Evolutionary conservation across 2,329 filamentous ascomycete species (phyloP), one percentile per base, ranked within the genome.

Genomic region (Fusarium heterosporum): DNA sequence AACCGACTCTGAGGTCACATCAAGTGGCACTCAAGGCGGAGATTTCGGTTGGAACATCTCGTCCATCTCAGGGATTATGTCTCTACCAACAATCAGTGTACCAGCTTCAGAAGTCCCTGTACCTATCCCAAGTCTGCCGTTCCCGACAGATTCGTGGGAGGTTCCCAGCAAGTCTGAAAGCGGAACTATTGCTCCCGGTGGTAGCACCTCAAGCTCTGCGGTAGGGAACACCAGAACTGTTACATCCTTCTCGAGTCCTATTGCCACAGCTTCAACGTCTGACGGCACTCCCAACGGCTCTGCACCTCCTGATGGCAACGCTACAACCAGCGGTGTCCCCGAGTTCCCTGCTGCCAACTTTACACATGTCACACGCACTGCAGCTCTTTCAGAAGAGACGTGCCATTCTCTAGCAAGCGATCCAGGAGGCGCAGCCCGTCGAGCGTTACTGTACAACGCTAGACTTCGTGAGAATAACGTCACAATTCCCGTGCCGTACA

Each of bases 401-500:
- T 79, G 77, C 52, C 76, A 78, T 53, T 71, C 70, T 11, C 68
- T 78, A 19, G 69, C 75, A 0, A 56, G 46, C 9, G 67, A 71
- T 36, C 64, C 71, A 19, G 52, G 66, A n/a, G 64, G 61, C 29
- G 72, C 68, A 11, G 51, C 70, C 13, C 54, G 72, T 22, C 64
- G 77, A 36, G 71, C 76, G 0, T 52, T 74, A 6, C 47, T 80
- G n/a, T 74, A 75, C 42, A 79, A 77, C 41, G 66, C 70, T 14
- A 73, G 72, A 8, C 57, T 75, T 8, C 73, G 63, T 11, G 74
- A 76, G 45, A 59, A 63, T 3, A 77, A 78, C 29, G 59, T 69
- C 16, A 71, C 74, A 0, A 74, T 79, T 8, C 76, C 77, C 1
- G 71, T 74, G 22, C 77, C 78, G 0, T 80, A 78, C 43, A 74